Percentiles rank a stretch among this genome's conserved stretches.
Conservation (phyloP, 164 flowering plant species). For the Annona cherimola region DNA sequence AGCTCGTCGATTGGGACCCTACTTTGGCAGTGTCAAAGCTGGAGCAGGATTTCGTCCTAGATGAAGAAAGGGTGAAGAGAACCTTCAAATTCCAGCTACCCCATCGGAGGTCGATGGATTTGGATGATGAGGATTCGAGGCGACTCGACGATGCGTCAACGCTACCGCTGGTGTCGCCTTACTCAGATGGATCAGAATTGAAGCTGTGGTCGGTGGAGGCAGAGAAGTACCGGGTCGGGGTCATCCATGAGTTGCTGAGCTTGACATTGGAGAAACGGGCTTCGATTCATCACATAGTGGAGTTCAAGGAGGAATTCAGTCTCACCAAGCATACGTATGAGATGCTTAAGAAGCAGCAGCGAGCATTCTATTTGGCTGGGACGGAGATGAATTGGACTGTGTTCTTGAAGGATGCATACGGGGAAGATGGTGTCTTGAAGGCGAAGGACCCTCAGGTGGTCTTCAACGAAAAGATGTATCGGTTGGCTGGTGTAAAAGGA, state of each 20-base stretch:
- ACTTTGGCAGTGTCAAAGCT: constrained; percentile 65
- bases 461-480: constrained; percentile 20
- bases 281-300: constrained; percentile 77
- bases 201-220: constrained; percentile 75
- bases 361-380: constrained; percentile 17
- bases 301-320: constrained; percentile 48
- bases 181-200: constrained; percentile 66
- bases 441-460: constrained; percentile 22
- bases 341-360: constrained; percentile 21
- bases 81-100: constrained; percentile 62
- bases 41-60: constrained; percentile 63
- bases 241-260: constrained; percentile 81
- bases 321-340: constrained; percentile 85
- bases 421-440: constrained; percentile 17
- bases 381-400: constrained; percentile 72
- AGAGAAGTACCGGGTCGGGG: constrained; percentile 77
- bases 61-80: constrained; percentile 68
- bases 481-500: constrained; percentile 3
- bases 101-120: constrained; percentile 55
- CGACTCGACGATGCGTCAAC: constrained; percentile 64
- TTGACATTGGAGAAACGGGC: constrained; percentile 94
- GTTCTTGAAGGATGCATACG: constrained; percentile 72
- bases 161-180: constrained; percentile 86
- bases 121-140: constrained; percentile 62
- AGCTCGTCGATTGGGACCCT: constrained; percentile 79